Base-by-base conservation (phyloP, 1,139 yeast species). In the Yarrowia galli region DNA sequence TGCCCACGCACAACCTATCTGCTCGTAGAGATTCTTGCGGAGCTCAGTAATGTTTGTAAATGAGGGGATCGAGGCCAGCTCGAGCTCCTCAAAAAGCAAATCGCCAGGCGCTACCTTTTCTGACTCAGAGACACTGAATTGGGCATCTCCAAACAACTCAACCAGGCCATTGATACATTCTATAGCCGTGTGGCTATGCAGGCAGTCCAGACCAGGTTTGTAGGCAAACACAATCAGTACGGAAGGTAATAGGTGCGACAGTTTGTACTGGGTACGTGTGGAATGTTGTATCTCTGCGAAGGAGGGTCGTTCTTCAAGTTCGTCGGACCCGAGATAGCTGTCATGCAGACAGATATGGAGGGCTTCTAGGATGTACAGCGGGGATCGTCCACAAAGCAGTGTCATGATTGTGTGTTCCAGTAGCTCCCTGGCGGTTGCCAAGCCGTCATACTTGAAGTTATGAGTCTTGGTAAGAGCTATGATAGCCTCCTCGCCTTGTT, bases 51-150 rank as follows among this genome's bases (percentile, higher is more conserved):
- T 25, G 18, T 56, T 49, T 40, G 38, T 6, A 15, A 56, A 56
- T 4, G 36, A 12, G 3, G 48, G 25, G 13, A 42, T 13, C 9
- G 38, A 40, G 13, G 63, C 63, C 48, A 56, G 25, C 38, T 56
- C 63, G 0, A 56, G 48, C 38, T 56, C 63, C 38, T 56, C 63
- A 42, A 56, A 56, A 56, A 56, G 63, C 38, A 56, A 42, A 8
- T 40, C 49, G 15, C 38, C 48, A 18, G 63, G 63, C 22, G 15
- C 4, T 4, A 56, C 48, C 16, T 18, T 25, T 18, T 56, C 48
- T 7, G 42, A 15, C 28, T 15, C 42, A 22, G 18, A 32, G 2
- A 20, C 38, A 2, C 38, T 12, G 20, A n/a, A n/a, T 3, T 10
- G 18, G 2, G 22, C 58, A 2, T 13, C 6, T 20, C 58, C 58